Base-by-base conservation (phyloP, 768 basidiomycete genomes). In the Pulveroboletus frians region DNA sequence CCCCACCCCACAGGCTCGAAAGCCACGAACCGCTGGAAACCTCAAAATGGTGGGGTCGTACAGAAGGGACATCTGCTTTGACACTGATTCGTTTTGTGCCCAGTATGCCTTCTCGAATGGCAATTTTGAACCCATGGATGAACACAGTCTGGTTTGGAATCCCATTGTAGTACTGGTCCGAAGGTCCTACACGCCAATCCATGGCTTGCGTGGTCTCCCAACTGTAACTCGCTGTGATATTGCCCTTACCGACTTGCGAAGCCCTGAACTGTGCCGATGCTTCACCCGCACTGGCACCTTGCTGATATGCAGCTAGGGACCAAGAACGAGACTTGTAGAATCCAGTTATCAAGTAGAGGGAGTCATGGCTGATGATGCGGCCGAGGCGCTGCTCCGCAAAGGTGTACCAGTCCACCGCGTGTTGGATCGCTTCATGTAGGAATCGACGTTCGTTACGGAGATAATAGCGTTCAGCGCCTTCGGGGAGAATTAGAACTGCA, bases 401-500 rank as follows among this genome's bases (percentile, higher is more conserved):
- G 3, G 42, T 43, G 43, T 67, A 70, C 68, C 69, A 69, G 8
- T 54, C 50, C 23, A 45, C 46, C 5, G 58, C 64, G 21, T 67
- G 46, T 36, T 36, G 11, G 15, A 50, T 49, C 1, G 63, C 64
- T 36, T 61, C 52, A 11, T 58, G 51, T 17, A 51, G 39, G 23
- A 69, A 64, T 5, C 23, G 29, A 30, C 23, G 35, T 23, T 59
- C 40, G 1, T 65, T 60, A n/a, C 49, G 52, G n/a, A 67, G 55
- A 37, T 62, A 55, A 20, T 55, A 48, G 18, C 54, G 54, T 29
- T 46, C 44, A 1, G 64, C 62, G 2, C 68, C 71, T 35, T 66
- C 56, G 1, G 70, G 68, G 11, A 70, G 58, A n/a, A 62, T 51
- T 5, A 70, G 50, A 5, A 69, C 47, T 11, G 71, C 64, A 4